Percentiles rank a stretch among this genome's conserved stretches.
phyloP scores from a whole-genome alignment of 2,329 filamentous ascomycete genomes.

The Dothideomycetidae sp. region DNA sequence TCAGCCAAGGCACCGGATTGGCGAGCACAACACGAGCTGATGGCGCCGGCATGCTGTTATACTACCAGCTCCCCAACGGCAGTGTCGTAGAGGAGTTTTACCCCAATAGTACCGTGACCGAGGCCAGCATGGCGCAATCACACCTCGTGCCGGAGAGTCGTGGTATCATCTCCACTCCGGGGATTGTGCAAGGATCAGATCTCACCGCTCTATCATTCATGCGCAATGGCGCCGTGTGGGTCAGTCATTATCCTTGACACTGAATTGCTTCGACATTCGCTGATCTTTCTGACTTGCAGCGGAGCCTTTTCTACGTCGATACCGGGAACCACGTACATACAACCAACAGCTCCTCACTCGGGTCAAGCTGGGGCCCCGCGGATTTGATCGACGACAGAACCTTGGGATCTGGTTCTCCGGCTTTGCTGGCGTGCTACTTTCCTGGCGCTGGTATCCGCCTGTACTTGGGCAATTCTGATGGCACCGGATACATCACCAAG shows the following conservation, averaged over 20 bases:
- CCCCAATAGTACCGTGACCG: conserved; percentile 1
- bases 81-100: conserved; percentile 4
- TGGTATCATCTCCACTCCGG: not conserved
- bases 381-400: not conserved
- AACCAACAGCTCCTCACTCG: not conserved
- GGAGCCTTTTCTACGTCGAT: conserved; percentile 4
- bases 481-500: conserved; percentile 1
- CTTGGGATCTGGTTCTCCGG: not conserved
- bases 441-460: conserved; percentile 1
- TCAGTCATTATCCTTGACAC: not conserved
- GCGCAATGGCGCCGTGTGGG: conserved; percentile 4
- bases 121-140: not conserved
- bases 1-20: conserved; percentile 1
- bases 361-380: not conserved
- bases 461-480: not conserved
- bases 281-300: too few relatives aligned
- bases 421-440: conserved; percentile 3
- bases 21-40: conserved; percentile 3
- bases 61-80: conserved; percentile 4
- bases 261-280: too few relatives aligned
- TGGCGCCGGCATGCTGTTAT: conserved; percentile 5
- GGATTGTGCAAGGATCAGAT: conserved; percentile 1
- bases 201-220: conserved; percentile 2
- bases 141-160: not conserved
- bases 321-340: not conserved